Evolutionary conservation across 108 stramenopile genomes (phyloP).

Genomic region (Pseudonitzschia delicatissima): DNA sequence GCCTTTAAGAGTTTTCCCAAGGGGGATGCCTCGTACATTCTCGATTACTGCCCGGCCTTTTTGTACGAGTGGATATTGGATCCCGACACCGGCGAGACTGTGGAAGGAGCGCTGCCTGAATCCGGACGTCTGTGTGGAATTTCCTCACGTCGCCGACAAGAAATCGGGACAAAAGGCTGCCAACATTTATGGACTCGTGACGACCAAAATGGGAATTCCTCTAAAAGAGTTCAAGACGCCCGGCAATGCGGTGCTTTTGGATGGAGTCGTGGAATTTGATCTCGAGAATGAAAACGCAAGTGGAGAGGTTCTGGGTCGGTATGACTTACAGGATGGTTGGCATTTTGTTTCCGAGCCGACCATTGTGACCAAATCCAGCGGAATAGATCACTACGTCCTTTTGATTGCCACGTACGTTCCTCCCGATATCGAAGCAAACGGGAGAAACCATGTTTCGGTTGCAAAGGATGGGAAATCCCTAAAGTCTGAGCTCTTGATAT

Average conservation of each 20-base stretch:
- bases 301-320: conserved; percentile 34
- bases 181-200: conserved; percentile 10
- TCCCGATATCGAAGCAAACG: no score
- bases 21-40: conserved; percentile 23
- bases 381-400: no score
- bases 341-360: conserved; percentile 41
- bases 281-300: conserved; percentile 12
- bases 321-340: conserved; percentile 14
- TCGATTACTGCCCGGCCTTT: conserved; percentile 26
- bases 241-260: conserved; percentile 24
- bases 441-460: no score
- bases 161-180: conserved; percentile 4
- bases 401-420: no score
- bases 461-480: no score
- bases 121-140: conserved; percentile 30
- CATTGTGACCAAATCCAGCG: conserved; percentile 29
- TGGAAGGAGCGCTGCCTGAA: conserved; percentile 29
- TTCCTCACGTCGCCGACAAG: conserved; percentile 36
- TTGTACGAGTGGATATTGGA: conserved; percentile 40
- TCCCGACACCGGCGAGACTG: background rate
- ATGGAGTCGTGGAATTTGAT: conserved; percentile 39
- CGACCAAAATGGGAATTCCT: conserved; percentile 35
- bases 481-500: no score
- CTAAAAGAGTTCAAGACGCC: conserved; percentile 18
- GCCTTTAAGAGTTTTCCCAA: conserved; percentile 24